A percentile compares a stretch with the other conserved stretches of the same genome.
phyloP scores from a whole-genome alignment of 2,329 filamentous ascomycete species.

The Grosmannia huntii region DNA sequence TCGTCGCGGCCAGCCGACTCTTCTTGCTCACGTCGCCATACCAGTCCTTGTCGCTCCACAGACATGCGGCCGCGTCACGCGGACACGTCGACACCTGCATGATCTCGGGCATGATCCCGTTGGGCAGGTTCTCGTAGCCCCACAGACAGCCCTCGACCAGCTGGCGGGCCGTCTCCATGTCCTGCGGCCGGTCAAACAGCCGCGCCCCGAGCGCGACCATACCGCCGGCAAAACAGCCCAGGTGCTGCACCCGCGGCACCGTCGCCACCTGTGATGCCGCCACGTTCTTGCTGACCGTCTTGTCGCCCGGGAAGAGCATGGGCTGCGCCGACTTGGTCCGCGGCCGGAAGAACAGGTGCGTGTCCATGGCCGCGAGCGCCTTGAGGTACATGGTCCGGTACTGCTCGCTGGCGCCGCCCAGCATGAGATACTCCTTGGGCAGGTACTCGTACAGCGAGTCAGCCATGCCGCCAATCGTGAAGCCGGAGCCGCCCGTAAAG shows the following conservation, averaged over 20 bases:
- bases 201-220: constrained; percentile 29
- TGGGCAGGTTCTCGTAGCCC: constrained; percentile 36
- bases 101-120: constrained; percentile 42
- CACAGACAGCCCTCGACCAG: constrained; percentile 41
- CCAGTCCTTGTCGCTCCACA: constrained; percentile 19
- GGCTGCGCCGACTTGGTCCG: neutral
- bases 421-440: constrained; percentile 35
- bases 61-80: constrained; percentile 22
- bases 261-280: constrained; percentile 18
- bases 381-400: constrained; percentile 54
- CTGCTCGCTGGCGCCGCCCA: constrained; percentile 50
- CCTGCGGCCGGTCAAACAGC: constrained; percentile 10
- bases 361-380: constrained; percentile 29
- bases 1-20: neutral
- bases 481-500: constrained; percentile 22
- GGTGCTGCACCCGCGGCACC: constrained; percentile 25
- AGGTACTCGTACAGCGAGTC: constrained; percentile 47
- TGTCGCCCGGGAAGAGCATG: constrained; percentile 11
- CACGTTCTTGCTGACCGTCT: constrained; percentile 23
- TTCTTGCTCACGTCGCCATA: constrained; percentile 10
- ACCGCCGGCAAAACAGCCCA: constrained; percentile 29
- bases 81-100: constrained; percentile 17
- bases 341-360: constrained; percentile 11
- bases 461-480: constrained; percentile 31
- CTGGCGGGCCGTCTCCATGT: constrained; percentile 32